Conservation (phyloP, 1,284 basidiomycete species). For the Lentinula novae-zelandiae region DNA sequence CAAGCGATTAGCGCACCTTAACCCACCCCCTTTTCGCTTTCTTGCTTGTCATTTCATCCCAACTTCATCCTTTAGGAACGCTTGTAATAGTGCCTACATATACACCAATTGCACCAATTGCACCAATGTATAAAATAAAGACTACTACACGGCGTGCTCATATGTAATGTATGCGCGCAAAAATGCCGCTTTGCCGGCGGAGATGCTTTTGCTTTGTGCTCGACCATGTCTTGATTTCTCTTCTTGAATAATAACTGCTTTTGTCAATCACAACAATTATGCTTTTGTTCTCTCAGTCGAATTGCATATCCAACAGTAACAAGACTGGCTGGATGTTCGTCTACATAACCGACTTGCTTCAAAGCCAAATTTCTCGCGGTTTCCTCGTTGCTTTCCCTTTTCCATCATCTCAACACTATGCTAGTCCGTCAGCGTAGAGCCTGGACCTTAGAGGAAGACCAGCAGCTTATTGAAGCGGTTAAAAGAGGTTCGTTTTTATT, state of each 20-base stretch:
- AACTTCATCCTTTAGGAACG: background rate
- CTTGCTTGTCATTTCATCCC: too few relatives aligned
- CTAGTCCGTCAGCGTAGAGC: slow-evolving; percentile 35
- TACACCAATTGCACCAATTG: background rate
- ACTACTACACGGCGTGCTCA: too few relatives aligned
- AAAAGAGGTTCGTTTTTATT: slow-evolving; percentile 33
- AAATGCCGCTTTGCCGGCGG: background rate
- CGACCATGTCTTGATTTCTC: background rate
- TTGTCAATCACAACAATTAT: background rate
- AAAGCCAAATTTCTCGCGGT: background rate
- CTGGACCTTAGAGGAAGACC: slow-evolving; percentile 53
- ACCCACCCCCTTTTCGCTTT: too few relatives aligned
- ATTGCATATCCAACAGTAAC: background rate
- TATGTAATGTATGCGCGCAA: background rate
- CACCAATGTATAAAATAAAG: background rate
- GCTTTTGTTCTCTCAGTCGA: background rate
- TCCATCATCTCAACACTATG: background rate
- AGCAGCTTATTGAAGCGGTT: slow-evolving; percentile 47
- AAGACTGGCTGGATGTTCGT: background rate
- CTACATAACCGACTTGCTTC: background rate
- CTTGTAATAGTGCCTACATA: background rate
- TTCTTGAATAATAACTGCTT: background rate
- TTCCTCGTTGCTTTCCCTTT: background rate
- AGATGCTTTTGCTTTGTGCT: background rate
- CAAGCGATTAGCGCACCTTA: too few relatives aligned